Conservation (phyloP, 2,329 filamentous ascomycete species). For the Diaporthe sp. region DNA sequence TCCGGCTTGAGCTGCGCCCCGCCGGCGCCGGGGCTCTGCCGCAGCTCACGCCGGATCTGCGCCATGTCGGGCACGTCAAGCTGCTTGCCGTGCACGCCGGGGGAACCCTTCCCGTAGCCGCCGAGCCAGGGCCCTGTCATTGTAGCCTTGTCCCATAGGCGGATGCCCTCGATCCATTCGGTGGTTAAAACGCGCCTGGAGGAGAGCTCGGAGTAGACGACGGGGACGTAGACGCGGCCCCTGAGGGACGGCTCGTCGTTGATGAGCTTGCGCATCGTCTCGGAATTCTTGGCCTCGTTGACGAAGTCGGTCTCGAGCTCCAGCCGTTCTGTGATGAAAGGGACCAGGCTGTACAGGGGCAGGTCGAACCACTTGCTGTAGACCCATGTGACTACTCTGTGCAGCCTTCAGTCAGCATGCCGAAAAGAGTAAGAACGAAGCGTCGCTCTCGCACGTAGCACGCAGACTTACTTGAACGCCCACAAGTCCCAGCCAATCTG, state of each 20-base stretch:
- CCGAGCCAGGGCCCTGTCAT: slow-evolving; percentile 85
- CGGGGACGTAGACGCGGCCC: slow-evolving; percentile 88
- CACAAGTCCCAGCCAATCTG: slow-evolving; percentile 96
- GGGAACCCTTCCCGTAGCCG: slow-evolving; percentile 80
- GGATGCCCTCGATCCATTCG: slow-evolving; percentile 97
- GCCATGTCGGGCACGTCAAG: slow-evolving; percentile 67
- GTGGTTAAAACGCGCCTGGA: slow-evolving; percentile 90
- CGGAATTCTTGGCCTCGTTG: slow-evolving; percentile 90
- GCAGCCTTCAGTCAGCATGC: slow-evolving; percentile 32
- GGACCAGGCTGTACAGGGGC: slow-evolving; percentile 91
- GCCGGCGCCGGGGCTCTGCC: slow-evolving; percentile 61
- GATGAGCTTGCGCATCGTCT: slow-evolving; percentile 85
- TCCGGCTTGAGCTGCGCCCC: slow-evolving; percentile 81
- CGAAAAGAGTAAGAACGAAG: not conserved
- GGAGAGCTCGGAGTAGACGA: slow-evolving; percentile 85
- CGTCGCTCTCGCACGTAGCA: not conserved
- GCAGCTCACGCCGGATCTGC: slow-evolving; percentile 59
- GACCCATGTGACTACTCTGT: slow-evolving; percentile 81
- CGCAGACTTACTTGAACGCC: slow-evolving; percentile 83
- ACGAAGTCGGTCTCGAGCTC: slow-evolving; percentile 94
- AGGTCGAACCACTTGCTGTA: slow-evolving; percentile 93
- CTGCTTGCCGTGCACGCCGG: slow-evolving; percentile 79
- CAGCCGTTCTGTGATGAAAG: slow-evolving; percentile 93
- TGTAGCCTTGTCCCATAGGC: slow-evolving; percentile 91
- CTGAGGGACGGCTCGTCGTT: slow-evolving; percentile 81